Base-by-base conservation (phyloP, 164 flowering plant genomes). In the Chimonanthus praecox region DNA sequence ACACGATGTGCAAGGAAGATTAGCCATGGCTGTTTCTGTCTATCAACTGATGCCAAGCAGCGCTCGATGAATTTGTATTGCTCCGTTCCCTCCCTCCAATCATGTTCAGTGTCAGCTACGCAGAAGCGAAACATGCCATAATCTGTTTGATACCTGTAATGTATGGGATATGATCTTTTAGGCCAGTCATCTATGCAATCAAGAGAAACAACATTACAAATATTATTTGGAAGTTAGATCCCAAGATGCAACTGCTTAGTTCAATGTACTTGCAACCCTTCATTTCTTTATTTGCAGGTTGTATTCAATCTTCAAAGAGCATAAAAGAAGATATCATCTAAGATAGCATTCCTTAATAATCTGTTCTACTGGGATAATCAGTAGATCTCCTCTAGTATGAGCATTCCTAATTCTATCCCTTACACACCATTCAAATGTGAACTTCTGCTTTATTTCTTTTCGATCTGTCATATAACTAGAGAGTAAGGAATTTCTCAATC, bases 81-180 rank as follows among this genome's bases (percentile, higher is more conserved):
- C 72, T 92, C 94, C 1, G 91, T 78, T 71, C 97, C 98, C 67
- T 87, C 92, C 82, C 98, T 86, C 98, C 98, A 94, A 73, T 94
- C 98, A 64, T 88, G 90, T 75, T 94, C 98, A 5, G 97, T 90
- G 77, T 94, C 89, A 62, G 97, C 98, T 69, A 94, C 71, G 73
- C 97, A 94, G 80, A 94, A 94, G 16, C 85, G 84, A 83, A 94
- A 94, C 97, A 94, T 87, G 69, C 98, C 98, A 82, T 91, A 94
- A 79, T 94, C 95, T 10, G 92, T 94, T 4, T 90, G 76, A 67
- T 94, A 94, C 98, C 98, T 94, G 84, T 43, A 71, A 61, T 64
- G 7, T n/a, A 66, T 21, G 45, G 1, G 49, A 13, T 43, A 65
- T 33, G 15, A 45, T 16, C 9, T 13, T 65, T 15, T 65, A 33